phyloP scores from a whole-genome alignment of 2,329 filamentous ascomycete species.

The Cercospora berteroae region DNA sequence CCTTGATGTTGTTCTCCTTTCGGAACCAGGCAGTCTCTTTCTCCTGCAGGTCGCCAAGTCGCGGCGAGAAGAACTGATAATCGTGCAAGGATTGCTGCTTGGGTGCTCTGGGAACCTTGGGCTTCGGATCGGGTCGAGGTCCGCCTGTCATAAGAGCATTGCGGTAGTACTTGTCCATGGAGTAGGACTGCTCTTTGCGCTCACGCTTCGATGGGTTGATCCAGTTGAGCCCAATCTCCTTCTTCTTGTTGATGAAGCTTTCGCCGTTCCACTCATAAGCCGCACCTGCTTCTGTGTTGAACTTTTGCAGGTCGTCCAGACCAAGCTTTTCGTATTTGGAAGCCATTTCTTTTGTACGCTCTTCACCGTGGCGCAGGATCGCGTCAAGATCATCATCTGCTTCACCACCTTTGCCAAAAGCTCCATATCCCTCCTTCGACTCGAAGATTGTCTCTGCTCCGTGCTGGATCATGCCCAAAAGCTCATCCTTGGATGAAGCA shows the following conservation, averaged over 20 bases:
- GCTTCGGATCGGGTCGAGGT: constrained; percentile 78
- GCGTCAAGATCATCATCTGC: constrained; percentile 86
- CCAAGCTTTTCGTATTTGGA: constrained; percentile 95
- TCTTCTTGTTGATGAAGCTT: constrained; percentile 80
- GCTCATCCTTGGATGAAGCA: constrained; percentile 91
- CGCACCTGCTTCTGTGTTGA: constrained; percentile 76
- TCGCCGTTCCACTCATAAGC: constrained; percentile 99
- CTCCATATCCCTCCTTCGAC: constrained; percentile 63
- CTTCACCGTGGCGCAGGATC: constrained; percentile 82
- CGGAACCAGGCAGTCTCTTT: constrained; percentile 94
- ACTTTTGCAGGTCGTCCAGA: constrained; percentile 95
- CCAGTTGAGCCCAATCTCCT: constrained; percentile 90
- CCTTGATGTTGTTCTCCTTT: constrained; percentile 95
- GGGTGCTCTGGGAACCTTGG: constrained; percentile 90
- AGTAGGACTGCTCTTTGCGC: constrained; percentile 96
- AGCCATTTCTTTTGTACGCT: constrained; percentile 84
- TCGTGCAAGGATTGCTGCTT: constrained; percentile 91
- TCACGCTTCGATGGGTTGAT: constrained; percentile 98
- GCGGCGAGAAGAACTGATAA: constrained; percentile 91
- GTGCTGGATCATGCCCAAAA: constrained; percentile 97
- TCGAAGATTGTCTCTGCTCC: constrained; percentile 94
- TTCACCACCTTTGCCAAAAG: constrained; percentile 61
- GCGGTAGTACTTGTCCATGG: constrained; percentile 98
- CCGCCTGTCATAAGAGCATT: constrained; percentile 81
- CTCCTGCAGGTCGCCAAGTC: constrained; percentile 85